These are phyloP conservation scores for Wickerhamomyces chambardii DNA, from an alignment of 805 yeast species.

Conservation along the genomic window DNA sequence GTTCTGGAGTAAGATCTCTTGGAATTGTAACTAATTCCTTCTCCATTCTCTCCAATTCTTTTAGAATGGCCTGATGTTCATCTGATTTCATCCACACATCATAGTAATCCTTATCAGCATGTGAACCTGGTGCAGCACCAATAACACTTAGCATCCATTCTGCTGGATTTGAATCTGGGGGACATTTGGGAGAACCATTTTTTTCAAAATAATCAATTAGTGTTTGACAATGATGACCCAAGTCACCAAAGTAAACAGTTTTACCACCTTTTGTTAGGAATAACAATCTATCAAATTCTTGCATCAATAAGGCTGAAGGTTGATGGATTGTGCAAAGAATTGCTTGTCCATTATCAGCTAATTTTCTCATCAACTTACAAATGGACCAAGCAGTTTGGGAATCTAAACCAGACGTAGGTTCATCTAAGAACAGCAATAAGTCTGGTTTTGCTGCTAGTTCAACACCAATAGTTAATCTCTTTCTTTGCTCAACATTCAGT, in stretches of 20 bases:
- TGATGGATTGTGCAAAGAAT: conserved; percentile 75
- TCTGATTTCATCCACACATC: conserved; percentile 71
- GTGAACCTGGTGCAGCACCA: conserved; percentile 78
- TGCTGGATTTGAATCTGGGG: conserved; percentile 67
- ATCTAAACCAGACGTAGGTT: conserved; percentile 63
- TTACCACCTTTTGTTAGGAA: conserved; percentile 65
- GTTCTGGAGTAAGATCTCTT: conserved; percentile 20
- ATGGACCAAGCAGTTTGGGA: conserved; percentile 65
- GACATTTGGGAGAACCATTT: conserved; percentile 60
- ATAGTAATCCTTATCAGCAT: conserved; percentile 61
- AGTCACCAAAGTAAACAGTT: conserved; percentile 69
- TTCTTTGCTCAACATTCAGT: conserved; percentile 52
- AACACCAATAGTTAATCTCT: conserved; percentile 57
- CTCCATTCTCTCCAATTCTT: conserved; percentile 60
- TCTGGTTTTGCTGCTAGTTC: conserved; percentile 61
- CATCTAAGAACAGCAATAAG: conserved; percentile 51
- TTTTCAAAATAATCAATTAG: conserved; percentile 59
- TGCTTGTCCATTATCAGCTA: conserved; percentile 55
- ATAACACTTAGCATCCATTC: conserved; percentile 90
- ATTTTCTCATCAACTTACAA: conserved; percentile 48
- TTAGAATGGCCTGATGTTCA: conserved; percentile 48
- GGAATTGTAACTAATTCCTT: conserved; percentile 36
- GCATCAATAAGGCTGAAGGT: conserved; percentile 72
- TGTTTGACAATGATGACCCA: conserved; percentile 48
- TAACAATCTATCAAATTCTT: conserved; percentile 70